Evolutionary conservation across 768 basidiomycete species (phyloP).

Genomic region (Mycena amicta): DNA sequence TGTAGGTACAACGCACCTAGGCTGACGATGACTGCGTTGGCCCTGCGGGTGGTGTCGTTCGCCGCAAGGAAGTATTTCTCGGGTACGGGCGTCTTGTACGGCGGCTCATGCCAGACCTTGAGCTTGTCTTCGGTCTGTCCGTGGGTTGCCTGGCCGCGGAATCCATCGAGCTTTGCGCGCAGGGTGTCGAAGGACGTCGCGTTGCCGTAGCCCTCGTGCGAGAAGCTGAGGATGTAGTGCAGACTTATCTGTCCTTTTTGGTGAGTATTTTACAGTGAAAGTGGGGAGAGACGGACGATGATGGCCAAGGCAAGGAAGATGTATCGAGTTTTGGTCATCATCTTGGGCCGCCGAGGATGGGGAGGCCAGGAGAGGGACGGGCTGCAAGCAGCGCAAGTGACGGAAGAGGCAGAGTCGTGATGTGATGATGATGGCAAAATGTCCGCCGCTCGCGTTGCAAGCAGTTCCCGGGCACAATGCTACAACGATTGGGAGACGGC

Average conservation of each 20-base stretch:
- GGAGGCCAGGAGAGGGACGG: neutral
- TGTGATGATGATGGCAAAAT: neutral
- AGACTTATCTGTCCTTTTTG: conserved; percentile 44
- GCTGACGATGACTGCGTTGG: conserved; percentile 83
- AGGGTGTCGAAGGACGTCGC: conserved; percentile 55
- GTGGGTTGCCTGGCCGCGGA: conserved; percentile 21
- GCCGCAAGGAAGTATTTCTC: conserved; percentile 56
- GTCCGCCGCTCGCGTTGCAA: neutral
- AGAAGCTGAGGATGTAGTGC: conserved; percentile 68
- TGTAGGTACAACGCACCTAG: conserved; percentile 45
- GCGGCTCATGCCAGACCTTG: conserved; percentile 35
- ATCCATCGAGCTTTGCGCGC: conserved; percentile 35
- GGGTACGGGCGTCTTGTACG: conserved; percentile 60
- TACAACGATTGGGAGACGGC: no score
- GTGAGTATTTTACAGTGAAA: neutral
- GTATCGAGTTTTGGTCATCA: conserved; percentile 63
- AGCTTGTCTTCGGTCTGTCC: neutral
- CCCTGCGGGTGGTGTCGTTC: conserved; percentile 52
- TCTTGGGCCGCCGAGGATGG: conserved; percentile 29
- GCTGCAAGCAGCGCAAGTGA: neutral
- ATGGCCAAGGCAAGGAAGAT: conserved; percentile 51
- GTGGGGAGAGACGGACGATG: conserved; percentile 36
- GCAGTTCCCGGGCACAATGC: no score
- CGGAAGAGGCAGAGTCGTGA: neutral
- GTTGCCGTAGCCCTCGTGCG: conserved; percentile 64